Conservation (phyloP, 352 stramenopile genomes). For the Lagenidium sp. region DNA sequence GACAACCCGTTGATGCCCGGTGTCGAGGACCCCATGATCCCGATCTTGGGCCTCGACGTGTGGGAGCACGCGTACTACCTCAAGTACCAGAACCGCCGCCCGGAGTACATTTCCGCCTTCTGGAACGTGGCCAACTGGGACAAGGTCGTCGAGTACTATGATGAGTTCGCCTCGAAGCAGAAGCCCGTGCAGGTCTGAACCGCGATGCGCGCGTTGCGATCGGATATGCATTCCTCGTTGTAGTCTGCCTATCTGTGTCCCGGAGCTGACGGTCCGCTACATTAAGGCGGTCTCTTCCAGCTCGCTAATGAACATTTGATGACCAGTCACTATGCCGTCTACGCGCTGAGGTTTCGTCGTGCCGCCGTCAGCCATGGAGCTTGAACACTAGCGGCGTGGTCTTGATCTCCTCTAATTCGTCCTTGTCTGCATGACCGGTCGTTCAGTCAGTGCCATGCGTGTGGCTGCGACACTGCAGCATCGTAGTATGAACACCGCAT, state of each 20-base stretch:
- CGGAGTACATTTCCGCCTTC: conserved; percentile 96
- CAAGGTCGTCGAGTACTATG: conserved; percentile 90
- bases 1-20: conserved; percentile 84
- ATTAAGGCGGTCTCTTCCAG: too few species aligned
- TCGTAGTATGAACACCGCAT: too few species aligned
- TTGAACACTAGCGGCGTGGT: conserved; percentile 29
- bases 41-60: conserved; percentile 92
- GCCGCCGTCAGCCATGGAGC: too few species aligned
- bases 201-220: conserved; percentile 10
- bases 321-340: too few species aligned
- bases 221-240: too few species aligned
- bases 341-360: too few species aligned
- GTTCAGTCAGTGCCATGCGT: too few species aligned
- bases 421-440: conserved; percentile 16
- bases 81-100: conserved; percentile 95
- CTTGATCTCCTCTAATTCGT: too few species aligned
- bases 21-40: conserved; percentile 76
- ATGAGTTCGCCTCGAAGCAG: conserved; percentile 80
- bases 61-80: conserved; percentile 97
- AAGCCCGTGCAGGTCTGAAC: conserved; percentile 81
- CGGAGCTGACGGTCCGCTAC: too few species aligned
- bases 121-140: conserved; percentile 98
- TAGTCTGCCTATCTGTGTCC: too few species aligned
- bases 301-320: too few species aligned
- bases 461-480: too few species aligned